Percentiles rank a stretch among this genome's conserved stretches.
phyloP scores from a whole-genome alignment of 2,329 filamentous ascomycete species.

The Trichoderma hamatum region DNA sequence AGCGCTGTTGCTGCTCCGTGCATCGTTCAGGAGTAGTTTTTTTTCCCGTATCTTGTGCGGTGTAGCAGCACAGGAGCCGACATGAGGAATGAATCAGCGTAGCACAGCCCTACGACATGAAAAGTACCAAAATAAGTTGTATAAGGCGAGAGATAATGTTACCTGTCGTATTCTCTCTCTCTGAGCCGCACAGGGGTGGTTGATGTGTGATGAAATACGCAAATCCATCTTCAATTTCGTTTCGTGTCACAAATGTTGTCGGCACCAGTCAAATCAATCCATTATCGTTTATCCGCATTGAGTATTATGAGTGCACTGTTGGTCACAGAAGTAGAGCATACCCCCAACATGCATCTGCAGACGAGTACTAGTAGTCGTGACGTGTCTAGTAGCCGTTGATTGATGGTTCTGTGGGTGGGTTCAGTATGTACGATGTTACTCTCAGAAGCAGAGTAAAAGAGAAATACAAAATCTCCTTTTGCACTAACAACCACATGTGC shows the following conservation, averaged over 20 bases:
- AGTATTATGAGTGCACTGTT: not conserved
- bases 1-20: constrained; percentile 13
- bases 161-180: constrained; percentile 10
- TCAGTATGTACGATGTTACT: not conserved
- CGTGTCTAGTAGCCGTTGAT: not conserved
- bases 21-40: not conserved
- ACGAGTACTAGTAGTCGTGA: not conserved
- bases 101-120: constrained; percentile 15
- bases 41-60: not conserved
- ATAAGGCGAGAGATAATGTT: not conserved
- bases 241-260: not conserved
- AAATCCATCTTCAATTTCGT: not conserved
- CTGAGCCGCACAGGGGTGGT: not conserved
- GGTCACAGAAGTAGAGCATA: not conserved
- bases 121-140: not conserved
- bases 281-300: not conserved
- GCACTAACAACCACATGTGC: not conserved
- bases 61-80: not conserved
- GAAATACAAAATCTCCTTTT: not conserved
- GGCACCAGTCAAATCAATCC: not conserved
- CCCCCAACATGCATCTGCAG: not conserved
- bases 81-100: constrained; percentile 3
- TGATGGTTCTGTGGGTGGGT: not conserved
- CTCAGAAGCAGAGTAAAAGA: not conserved
- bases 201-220: not conserved